These are phyloP conservation scores for Artemisia tridentata DNA, from an alignment of 129 eudicot species.

Conservation along the genomic window DNA sequence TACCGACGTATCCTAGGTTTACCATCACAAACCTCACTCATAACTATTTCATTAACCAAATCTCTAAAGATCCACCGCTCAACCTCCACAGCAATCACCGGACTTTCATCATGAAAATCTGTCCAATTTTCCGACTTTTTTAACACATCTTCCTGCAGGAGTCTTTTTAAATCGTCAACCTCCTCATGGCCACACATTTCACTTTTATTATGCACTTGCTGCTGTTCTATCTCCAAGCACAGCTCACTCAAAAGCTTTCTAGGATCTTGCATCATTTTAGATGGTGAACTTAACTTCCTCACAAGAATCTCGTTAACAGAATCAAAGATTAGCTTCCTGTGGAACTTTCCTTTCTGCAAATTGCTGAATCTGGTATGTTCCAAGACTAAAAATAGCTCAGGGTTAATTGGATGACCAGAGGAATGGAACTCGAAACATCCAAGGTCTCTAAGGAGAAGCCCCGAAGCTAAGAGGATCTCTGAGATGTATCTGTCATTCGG, in stretches of 20 bases:
- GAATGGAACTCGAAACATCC: constrained; percentile 72
- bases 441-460: constrained; percentile 80
- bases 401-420: constrained; percentile 82
- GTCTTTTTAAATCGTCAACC: background rate
- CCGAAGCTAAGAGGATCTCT: constrained; percentile 86
- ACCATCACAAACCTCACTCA: constrained; percentile 5
- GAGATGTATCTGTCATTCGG: constrained; percentile 84
- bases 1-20: background rate
- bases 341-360: constrained; percentile 40
- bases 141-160: background rate
- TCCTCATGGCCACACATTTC: background rate
- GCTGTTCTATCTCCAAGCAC: constrained; percentile 60
- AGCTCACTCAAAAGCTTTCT: constrained; percentile 70
- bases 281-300: constrained; percentile 40
- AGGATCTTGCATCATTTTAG: constrained; percentile 42
- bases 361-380: constrained; percentile 74
- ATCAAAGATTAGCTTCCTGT: constrained; percentile 78
- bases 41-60: constrained; percentile 12
- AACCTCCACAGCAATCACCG: background rate
- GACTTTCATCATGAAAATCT: background rate
- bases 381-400: constrained; percentile 67
- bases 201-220: constrained; percentile 41
- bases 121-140: constrained; percentile 2
- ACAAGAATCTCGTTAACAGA: constrained; percentile 66
- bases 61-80: constrained; percentile 9